These are phyloP conservation scores for Houttuynia cordata DNA, from an alignment of 164 flowering plant species.

Conservation along the genomic window DNA sequence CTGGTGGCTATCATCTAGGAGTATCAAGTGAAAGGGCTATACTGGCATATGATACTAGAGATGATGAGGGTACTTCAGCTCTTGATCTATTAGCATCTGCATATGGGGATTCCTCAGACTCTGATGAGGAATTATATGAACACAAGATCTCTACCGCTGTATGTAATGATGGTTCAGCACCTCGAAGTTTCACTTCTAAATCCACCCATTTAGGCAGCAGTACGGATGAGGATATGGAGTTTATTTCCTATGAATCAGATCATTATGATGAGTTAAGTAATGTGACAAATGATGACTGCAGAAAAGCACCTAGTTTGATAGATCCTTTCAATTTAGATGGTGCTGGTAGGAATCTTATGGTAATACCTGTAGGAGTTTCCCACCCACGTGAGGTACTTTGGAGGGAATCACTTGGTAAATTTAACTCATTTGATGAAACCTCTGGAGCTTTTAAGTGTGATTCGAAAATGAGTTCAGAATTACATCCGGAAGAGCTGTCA, in stretches of 20 bases:
- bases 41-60: conserved; percentile 20
- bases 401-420: conserved; percentile 4
- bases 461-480: conserved; percentile 8
- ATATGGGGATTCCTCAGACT: conserved; percentile 80
- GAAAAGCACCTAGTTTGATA: not conserved
- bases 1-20: conserved; percentile 24
- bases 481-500: conserved; percentile 1
- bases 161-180: conserved; percentile 17
- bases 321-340: conserved; percentile 19
- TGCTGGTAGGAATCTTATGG: conserved; percentile 15
- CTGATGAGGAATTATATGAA: conserved; percentile 56
- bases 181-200: conserved; percentile 10
- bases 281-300: not conserved
- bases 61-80: conserved; percentile 33
- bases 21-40: conserved; percentile 18
- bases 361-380: conserved; percentile 7
- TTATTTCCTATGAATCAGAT: not conserved
- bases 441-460: conserved; percentile 6
- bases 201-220: conserved; percentile 14
- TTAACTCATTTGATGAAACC: conserved; percentile 2
- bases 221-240: not conserved
- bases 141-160: conserved; percentile 15
- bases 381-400: not conserved
- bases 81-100: conserved; percentile 68
- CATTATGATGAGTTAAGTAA: not conserved